Base-by-base conservation (phyloP, 495 filamentous ascomycete species). In the Podospora pseudopauciseta region DNA sequence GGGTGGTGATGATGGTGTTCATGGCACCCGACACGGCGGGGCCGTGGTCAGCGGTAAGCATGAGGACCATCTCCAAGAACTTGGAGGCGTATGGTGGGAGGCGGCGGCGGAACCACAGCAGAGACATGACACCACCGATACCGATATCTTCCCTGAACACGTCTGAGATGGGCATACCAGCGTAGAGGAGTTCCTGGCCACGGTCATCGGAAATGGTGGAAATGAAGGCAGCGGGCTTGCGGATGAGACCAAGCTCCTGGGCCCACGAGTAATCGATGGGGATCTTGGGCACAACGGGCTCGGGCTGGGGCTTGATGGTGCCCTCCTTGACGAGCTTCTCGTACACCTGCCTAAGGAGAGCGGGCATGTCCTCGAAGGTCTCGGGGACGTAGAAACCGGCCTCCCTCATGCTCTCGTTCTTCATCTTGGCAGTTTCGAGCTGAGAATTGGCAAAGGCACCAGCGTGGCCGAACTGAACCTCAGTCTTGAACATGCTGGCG, bases 181-280 rank as follows among this genome's bases (percentile, higher is more conserved):
- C 95, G 79, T 99, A 99, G 59, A 99, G 87, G 64, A 99, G 91
- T 83, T 99, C 95, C 82, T 99, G 95, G 72, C 95, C 95, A 92
- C 95, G 95, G 85, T 99, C 95, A 79, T 99, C 95, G 75, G 95
- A 96, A 79, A 99, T 98, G 78, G 95, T 99, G 72, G 95, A 98
- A 82, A 99, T 99, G 84, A 99, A 99, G 73, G 95, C 96, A 79
- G 95, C 95, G 73, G 95, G 95, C 87, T 99, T 99, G 82, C 95
- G 96, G 85, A 99, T 92, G 73, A 99, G 94, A 78, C 95, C 95
- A 68, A 99, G 91, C 82, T 99, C 95, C 84, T 98, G 96, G 27
- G 95, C 95, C 95, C 95, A 99, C 23, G 93, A 93, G 89, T 99
- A 99, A 83, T 99, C 95, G 75, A 99, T 97, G 75, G 95, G 95